Percentiles rank a stretch among this genome's conserved stretches.
These are phyloP conservation scores for Nigrospora sphaerica DNA, from an alignment of 2,329 filamentous ascomycete genomes.

Conservation along the genomic window DNA sequence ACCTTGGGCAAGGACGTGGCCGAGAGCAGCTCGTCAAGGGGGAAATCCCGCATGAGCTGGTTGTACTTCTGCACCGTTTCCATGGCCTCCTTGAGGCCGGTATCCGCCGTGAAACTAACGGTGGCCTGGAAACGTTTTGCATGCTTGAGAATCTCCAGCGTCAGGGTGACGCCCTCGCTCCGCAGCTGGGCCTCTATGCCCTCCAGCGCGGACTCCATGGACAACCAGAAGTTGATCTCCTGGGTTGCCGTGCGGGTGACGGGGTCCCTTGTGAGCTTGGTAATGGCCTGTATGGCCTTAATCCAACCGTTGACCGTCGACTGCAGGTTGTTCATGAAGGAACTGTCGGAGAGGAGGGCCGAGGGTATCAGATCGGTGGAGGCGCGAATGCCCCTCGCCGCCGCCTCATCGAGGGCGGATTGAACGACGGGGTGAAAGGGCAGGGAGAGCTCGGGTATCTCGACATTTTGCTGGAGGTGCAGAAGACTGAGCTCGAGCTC, in stretches of 20 bases:
- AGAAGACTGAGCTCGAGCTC: slow-evolving; percentile 86
- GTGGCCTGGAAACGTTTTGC: slow-evolving; percentile 98
- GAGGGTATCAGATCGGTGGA: slow-evolving; percentile 72
- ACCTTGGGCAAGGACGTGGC: slow-evolving; percentile 85
- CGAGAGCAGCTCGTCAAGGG: slow-evolving; percentile 87
- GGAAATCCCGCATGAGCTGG: slow-evolving; percentile 96
- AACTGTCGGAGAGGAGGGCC: slow-evolving; percentile 75
- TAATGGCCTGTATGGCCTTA: slow-evolving; percentile 94
- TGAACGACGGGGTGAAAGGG: slow-evolving; percentile 86
- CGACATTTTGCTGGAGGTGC: slow-evolving; percentile 94
- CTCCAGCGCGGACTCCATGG: slow-evolving; percentile 90
- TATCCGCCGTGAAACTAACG: slow-evolving; percentile 93
- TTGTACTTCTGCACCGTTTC: slow-evolving; percentile 98
- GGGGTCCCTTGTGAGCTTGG: slow-evolving; percentile 85
- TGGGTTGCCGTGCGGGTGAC: slow-evolving; percentile 74
- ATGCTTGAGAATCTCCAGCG: slow-evolving; percentile 89
- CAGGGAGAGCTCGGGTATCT: slow-evolving; percentile 87
- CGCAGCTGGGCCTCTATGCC: slow-evolving; percentile 83
- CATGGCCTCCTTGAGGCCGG: slow-evolving; percentile 89
- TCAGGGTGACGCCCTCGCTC: slow-evolving; percentile 83
- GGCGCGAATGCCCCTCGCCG: slow-evolving; percentile 57
- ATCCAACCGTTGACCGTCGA: slow-evolving; percentile 97
- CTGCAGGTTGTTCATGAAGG: slow-evolving; percentile 89
- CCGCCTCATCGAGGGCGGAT: slow-evolving; percentile 72
- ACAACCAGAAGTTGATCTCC: slow-evolving; percentile 98